Conservation (phyloP, 2,329 filamentous ascomycete genomes). For the Ascochyta viciae-villosae region DNA sequence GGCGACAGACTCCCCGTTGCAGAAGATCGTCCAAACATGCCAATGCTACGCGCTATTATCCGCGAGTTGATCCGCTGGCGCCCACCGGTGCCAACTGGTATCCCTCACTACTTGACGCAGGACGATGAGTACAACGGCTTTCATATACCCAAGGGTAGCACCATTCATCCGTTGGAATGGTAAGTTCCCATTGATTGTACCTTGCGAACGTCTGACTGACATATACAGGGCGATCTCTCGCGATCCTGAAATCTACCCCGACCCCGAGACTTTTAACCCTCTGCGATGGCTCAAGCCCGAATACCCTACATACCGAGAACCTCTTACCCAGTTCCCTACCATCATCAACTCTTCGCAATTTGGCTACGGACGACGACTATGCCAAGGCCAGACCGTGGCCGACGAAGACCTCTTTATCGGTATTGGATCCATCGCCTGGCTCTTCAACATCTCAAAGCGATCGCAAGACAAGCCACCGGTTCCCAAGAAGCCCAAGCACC, state of each 20-base stretch:
- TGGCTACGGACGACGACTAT: slow-evolving; percentile 61
- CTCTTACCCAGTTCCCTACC: slow-evolving; percentile 59
- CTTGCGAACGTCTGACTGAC: slow-evolving; percentile 17
- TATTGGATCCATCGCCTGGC: slow-evolving; percentile 55
- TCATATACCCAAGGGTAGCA: slow-evolving; percentile 63
- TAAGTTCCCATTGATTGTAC: slow-evolving; percentile 26
- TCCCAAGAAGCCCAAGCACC: slow-evolving; percentile 22
- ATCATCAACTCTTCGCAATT: slow-evolving; percentile 63
- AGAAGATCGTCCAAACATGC: slow-evolving; percentile 50
- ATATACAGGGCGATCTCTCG: slow-evolving; percentile 58
- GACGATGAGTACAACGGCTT: slow-evolving; percentile 66
- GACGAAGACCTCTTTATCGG: slow-evolving; percentile 53
- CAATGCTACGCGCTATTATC: slow-evolving; percentile 49
- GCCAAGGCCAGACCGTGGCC: slow-evolving; percentile 52
- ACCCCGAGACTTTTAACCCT: slow-evolving; percentile 73
- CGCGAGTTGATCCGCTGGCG: slow-evolving; percentile 54
- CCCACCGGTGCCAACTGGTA: slow-evolving; percentile 53
- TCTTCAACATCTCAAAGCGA: slow-evolving; percentile 50
- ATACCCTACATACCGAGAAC: slow-evolving; percentile 62
- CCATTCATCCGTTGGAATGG: slow-evolving; percentile 55
- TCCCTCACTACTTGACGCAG: slow-evolving; percentile 62
- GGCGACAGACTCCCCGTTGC: slow-evolving; percentile 46
- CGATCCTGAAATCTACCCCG: slow-evolving; percentile 59
- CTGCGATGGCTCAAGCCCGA: slow-evolving; percentile 66
- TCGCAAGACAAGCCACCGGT: slow-evolving; percentile 21